Percentiles rank a stretch among this genome's conserved stretches.
phyloP scores from a whole-genome alignment of 805 yeast species.

The Kuraishia capsulata region DNA sequence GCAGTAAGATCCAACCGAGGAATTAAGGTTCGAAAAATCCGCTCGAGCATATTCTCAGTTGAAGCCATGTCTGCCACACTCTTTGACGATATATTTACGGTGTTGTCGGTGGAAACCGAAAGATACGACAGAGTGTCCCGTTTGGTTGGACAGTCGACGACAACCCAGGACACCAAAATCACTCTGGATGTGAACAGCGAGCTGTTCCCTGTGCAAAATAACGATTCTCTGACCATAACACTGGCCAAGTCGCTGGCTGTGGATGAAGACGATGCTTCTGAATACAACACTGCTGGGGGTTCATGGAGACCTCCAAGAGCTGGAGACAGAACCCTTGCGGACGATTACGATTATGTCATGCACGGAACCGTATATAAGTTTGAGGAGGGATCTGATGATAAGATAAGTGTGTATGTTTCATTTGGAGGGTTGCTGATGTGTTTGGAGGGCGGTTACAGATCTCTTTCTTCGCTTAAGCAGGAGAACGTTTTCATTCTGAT shows the following conservation, averaged over 20 bases:
- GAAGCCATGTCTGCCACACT: constrained; percentile 57
- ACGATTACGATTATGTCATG: constrained; percentile 97
- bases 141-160: constrained; percentile 78
- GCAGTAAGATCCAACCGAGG: no score
- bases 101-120: constrained; percentile 77
- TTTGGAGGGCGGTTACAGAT: constrained; percentile 90
- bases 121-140: constrained; percentile 90
- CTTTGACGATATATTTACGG: constrained; percentile 87
- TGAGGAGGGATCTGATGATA: constrained; percentile 69
- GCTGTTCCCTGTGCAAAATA: constrained; percentile 71
- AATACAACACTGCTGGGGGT: constrained; percentile 39
- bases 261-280: constrained; percentile 37
- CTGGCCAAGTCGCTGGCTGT: constrained; percentile 65
- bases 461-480: constrained; percentile 81
- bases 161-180: constrained; percentile 70
- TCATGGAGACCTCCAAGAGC: constrained; percentile 82
- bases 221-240: constrained; percentile 78
- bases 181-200: constrained; percentile 89
- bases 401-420: constrained; percentile 83
- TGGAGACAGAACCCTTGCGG: constrained; percentile 81
- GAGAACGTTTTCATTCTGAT: constrained; percentile 87
- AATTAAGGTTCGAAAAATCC: no score
- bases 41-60: no score
- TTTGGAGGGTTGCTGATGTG: constrained; percentile 94
- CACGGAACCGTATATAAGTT: constrained; percentile 95